These are phyloP conservation scores for Asterophora lycoperdoides DNA, from an alignment of 768 basidiomycete species.

Conservation along the genomic window DNA sequence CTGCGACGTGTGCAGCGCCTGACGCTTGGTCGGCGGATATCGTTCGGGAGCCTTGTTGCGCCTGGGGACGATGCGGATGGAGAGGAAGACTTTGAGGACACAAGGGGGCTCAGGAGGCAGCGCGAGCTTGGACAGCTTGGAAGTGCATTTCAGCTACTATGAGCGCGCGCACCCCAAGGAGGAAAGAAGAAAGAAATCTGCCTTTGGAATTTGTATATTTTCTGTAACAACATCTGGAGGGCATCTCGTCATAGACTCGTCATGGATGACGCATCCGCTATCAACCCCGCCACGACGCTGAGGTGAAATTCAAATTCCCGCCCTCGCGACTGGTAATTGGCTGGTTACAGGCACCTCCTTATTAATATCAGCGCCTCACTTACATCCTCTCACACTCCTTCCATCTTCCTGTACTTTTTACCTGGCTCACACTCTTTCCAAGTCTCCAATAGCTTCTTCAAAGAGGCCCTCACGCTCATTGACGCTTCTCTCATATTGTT, in stretches of 20 bases:
- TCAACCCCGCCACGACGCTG: too few species aligned
- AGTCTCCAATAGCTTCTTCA: background rate
- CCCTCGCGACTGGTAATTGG: too few species aligned
- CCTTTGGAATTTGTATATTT: background rate
- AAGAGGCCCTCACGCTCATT: conserved; percentile 4
- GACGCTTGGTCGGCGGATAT: conserved; percentile 54
- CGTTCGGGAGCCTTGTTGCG: conserved; percentile 52
- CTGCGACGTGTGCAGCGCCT: conserved; percentile 48
- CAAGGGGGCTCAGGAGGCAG: conserved; percentile 13
- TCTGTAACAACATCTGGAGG: conserved; percentile 11
- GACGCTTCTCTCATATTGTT: background rate
- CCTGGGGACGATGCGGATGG: conserved; percentile 35
- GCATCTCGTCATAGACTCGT: background rate
- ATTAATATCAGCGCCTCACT: too few species aligned
- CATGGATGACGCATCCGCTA: background rate
- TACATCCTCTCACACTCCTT: background rate
- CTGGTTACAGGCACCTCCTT: background rate
- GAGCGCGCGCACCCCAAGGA: conserved; percentile 11
- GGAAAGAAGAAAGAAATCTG: background rate
- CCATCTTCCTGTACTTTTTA: background rate
- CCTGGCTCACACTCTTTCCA: background rate
- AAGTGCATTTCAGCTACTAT: conserved; percentile 70
- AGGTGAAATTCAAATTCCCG: too few species aligned
- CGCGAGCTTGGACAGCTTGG: conserved; percentile 39
- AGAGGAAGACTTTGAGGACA: conserved; percentile 31